Evolutionary conservation across 2,329 filamentous ascomycete species (phyloP), one percentile per base, ranked within the genome.

Genomic region (Monilinia fructigena): DNA sequence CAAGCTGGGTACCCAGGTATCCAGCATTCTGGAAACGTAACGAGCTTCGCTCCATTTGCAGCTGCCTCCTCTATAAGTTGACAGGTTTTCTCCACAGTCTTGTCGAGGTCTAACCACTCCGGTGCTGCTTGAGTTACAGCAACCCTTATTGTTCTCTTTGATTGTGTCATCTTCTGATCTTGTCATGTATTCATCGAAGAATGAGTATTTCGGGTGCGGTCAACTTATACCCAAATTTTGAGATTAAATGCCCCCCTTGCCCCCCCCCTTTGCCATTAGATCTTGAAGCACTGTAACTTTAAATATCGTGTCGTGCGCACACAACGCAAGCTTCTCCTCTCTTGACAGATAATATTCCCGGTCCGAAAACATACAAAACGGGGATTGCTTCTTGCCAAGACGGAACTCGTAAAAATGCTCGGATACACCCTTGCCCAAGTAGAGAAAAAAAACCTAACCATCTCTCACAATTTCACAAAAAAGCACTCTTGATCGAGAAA

Each of bases 81-180:
- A 70, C 83, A 82, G 4, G 86, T 86, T 73, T 88, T 88, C 1
- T 79, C 74, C 1, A 88, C 82, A 2, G 80, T 79, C 0, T 74
- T 82, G 12, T 81, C 77, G 3, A 88, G 80, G 70, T 89, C 83
- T 4, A 88, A 78, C 85, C 85, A 89, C 1, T 78, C 80, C 0
- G 85, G 84, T 73, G 87, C 86, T 6, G 82, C 81, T 72, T 88
- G 85, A 0, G 82, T 80, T 8, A 82, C 82, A 28, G 80, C 82
- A 8, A 84, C 47, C 42, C 35, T 42, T 18, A 50, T 45, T 28
- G 28, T 28, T 12, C 26, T 3, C 16, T 47, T 11, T 59, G 1
- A 59, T 5, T 31, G 28, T 23, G 12, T 20, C 42, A 48, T 23
- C n/a, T 48, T 23, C 2, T 31, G 14, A 18, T 48, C 28, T 11